Evolutionary conservation across 75 land plant species (phyloP), one percentile per base, ranked within the genome.

Genomic region (Cryptomeria japonica): DNA sequence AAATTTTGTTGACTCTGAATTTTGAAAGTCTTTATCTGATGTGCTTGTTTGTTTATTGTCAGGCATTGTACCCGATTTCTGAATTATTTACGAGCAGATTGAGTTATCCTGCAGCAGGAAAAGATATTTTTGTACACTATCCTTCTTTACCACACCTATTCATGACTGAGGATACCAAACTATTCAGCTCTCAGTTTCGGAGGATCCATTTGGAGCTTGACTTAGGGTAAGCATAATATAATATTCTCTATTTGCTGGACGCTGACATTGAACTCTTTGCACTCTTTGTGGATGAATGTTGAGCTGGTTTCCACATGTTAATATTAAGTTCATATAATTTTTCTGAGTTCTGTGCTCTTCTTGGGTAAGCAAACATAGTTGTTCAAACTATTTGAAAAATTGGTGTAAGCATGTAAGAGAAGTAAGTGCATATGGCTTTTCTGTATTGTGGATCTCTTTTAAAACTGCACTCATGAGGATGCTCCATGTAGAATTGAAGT

Each of bases 51-150:
- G 84, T 68, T 89, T 28, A 87, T 89, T 89, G 88, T 87, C 95
- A 97, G 97, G 97, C 94, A 51, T 85, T 94, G 39, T 96, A 91
- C 85, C 99, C 99, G 34, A 92, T 97, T 44, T 91, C 94, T 73
- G 89, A 86, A 28, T 88, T 97, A 82, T 94, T 97, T 75, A 90
- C 93, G 73, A 86, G 90, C 85, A 91, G 93, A 22, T 86, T 92
- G 88, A 93, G 89, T 87, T 92, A 94, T 88, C 93, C 92, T 70
- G 91, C 92, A 80, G 77, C 58, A 55, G 83, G 41, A 61, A 88
- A 89, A 58, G 89, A 91, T 44, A 89, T 93, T 72, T 84, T 88
- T 25, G 76, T 89, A 86, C 87, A 88, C 8, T 89, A 94, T 70
- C 86, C 19, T 73, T 28, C 86, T 42, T 84, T 96, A 19, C 98